Evolutionary conservation across 345 rosid genomes (phyloP), one percentile per base, ranked within the genome.

Genomic region (Boechera divaricarpa): DNA sequence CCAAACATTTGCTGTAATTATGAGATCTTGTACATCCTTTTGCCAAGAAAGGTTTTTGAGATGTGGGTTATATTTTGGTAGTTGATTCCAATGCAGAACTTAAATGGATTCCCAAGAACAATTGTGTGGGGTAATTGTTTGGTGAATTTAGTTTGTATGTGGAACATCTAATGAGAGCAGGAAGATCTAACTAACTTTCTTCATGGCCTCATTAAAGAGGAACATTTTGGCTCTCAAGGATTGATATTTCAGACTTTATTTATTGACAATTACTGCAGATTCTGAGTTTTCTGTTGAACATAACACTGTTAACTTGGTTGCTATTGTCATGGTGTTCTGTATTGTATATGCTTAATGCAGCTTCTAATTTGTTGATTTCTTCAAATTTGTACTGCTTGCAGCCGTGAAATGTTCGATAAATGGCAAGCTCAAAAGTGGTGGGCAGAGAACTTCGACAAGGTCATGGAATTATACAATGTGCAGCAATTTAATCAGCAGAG

Each of bases 391-490:
- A 28, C 36, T 82, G 82, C 79, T 61, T 75, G 72, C 84, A 95
- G 99, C 72, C 97, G 97, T 21, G 99, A 92, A 77, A 85, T 92
- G 91, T 92, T 95, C 70, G 86, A 92, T 83, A 95, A 95, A 82
- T 86, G 88, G 87, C 96, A 95, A 91, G 98, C 99, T 78, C 98
- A 95, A 82, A 89, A 86, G 60, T 95, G 99, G 99, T 95, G 99
- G 99, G 85, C 84, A 3, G 96, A 95, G 79, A 95, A 91, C 79
- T 89, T 83, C 15, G 98, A 95, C 38, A 95, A 89, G 81, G 91
- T 95, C 73, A 84, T 91, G 97, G 99, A 95, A 67, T 82, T 95
- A 48, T 95, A 95, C 82, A 95, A 95, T 78, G 99, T 95, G 67
- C 97, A 85, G 66, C 83, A 79, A 47, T 86, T 89, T 70, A 92